These are phyloP conservation scores for Aureobasidium sp. DNA, from an alignment of 2,329 filamentous ascomycete species.

Conservation along the genomic window DNA sequence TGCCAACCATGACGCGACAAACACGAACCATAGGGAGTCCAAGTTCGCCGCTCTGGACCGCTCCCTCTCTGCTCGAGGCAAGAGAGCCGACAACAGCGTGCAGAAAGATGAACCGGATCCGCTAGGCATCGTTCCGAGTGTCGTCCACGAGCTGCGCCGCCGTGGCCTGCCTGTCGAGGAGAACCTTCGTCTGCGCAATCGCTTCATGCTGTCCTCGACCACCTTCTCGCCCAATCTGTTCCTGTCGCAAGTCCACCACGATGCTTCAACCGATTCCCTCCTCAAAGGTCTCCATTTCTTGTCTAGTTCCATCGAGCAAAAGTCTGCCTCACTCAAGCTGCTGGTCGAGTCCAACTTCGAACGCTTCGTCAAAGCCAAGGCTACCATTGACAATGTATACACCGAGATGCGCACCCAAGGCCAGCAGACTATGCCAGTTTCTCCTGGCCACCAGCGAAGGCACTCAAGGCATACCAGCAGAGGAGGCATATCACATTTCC, in stretches of 20 bases:
- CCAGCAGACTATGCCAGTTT: constrained; percentile 25
- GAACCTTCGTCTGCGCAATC: constrained; percentile 64
- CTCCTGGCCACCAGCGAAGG: constrained; percentile 25
- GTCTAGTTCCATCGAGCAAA: constrained; percentile 90
- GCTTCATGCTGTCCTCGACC: constrained; percentile 90
- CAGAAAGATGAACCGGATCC: constrained; percentile 91
- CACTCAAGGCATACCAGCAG: constrained; percentile 65
- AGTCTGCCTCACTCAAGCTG: constrained; percentile 92
- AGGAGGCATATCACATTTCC: constrained; percentile 39
- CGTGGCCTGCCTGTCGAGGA: constrained; percentile 77
- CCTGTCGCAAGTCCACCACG: constrained; percentile 82
- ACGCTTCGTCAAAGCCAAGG: constrained; percentile 92
- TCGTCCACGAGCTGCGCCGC: constrained; percentile 70
- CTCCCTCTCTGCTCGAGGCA: constrained; percentile 55
- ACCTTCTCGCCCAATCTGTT: constrained; percentile 91
- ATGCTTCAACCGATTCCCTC: constrained; percentile 74
- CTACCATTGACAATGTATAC: constrained; percentile 97
- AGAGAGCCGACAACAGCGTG: constrained; percentile 66
- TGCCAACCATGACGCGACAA: constrained; percentile 29
- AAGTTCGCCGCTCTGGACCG: constrained; percentile 80
- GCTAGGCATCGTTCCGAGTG: constrained; percentile 78
- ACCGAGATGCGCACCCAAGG: constrained; percentile 84
- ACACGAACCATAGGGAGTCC: constrained; percentile 45
- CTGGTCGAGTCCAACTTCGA: constrained; percentile 98
- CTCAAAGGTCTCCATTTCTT: constrained; percentile 77